Conservation (phyloP, 192 early-diverging fungal species). For the Coemansia sp. region DNA sequence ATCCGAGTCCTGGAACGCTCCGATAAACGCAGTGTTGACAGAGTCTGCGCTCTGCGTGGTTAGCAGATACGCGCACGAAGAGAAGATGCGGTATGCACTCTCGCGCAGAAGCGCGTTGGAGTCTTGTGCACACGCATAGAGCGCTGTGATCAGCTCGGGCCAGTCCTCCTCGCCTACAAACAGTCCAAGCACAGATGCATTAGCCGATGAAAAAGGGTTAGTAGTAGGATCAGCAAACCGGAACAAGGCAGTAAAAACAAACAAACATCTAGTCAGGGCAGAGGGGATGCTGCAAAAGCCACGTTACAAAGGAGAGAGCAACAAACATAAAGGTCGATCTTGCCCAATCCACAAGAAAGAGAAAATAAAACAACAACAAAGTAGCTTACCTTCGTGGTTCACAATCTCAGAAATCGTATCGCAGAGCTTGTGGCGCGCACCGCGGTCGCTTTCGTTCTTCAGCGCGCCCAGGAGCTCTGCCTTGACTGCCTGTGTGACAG, state of each 20-base stretch:
- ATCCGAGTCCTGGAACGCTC: conserved; percentile 70
- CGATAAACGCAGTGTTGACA: conserved; percentile 70
- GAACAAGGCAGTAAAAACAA: not conserved
- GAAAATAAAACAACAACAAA: not conserved
- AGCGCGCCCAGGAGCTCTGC: conserved; percentile 77
- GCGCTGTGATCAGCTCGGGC: conserved; percentile 75
- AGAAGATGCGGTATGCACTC: conserved; percentile 89
- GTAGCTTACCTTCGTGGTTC: conserved; percentile 54
- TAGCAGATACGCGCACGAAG: conserved; percentile 77
- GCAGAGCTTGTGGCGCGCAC: conserved; percentile 87
- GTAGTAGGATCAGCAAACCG: no score
- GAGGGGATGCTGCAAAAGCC: not conserved
- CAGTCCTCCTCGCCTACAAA: conserved; percentile 55
- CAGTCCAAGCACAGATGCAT: not conserved
- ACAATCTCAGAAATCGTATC: conserved; percentile 92
- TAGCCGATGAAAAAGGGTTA: not conserved
- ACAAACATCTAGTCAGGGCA: no score
- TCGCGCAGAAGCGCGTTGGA: conserved; percentile 74
- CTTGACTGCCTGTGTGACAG: conserved; percentile 69
- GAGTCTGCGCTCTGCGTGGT: conserved; percentile 67
- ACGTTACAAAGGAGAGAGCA: not conserved
- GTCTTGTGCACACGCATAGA: conserved; percentile 83
- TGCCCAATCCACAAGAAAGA: not conserved
- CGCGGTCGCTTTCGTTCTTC: conserved; percentile 67
- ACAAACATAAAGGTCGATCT: not conserved